These are phyloP conservation scores for Kwoniella newhampshirensis DNA, from an alignment of 768 basidiomycete genomes.

Conservation along the genomic window DNA sequence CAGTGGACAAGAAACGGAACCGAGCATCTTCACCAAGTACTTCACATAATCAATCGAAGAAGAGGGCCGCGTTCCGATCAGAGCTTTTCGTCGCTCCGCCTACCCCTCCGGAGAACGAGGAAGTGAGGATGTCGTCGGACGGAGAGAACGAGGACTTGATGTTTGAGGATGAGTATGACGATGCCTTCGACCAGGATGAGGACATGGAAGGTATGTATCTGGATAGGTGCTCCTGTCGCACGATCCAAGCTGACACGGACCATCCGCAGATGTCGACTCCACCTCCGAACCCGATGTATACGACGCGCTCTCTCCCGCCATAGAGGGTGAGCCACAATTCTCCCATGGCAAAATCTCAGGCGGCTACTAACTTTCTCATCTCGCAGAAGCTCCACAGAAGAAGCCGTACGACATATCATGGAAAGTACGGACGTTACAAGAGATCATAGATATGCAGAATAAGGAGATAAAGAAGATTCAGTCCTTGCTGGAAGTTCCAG, in stretches of 20 bases:
- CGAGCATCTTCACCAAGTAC: neutral
- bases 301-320: conserved; percentile 45
- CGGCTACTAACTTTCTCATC: neutral
- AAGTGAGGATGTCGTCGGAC: conserved; percentile 43
- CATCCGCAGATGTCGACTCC: conserved; percentile 33
- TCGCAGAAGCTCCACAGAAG: conserved; percentile 40
- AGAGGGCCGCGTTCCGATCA: neutral
- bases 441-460: conserved; percentile 75
- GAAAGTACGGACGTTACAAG: conserved; percentile 67
- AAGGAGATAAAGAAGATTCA: conserved; percentile 80
- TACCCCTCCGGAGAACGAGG: conserved; percentile 22
- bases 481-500: conserved; percentile 83
- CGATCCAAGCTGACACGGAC: conserved; percentile 6
- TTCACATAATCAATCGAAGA: conserved; percentile 2
- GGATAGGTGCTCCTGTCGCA: neutral
- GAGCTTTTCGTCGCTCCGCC: conserved; percentile 9
- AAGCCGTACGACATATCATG: conserved; percentile 77
- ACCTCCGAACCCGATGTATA: conserved; percentile 43
- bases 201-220: conserved; percentile 17
- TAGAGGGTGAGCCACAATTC: conserved; percentile 37
- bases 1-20: neutral
- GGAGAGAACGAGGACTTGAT: conserved; percentile 35
- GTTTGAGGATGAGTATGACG: conserved; percentile 37
- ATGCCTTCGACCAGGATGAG: conserved; percentile 28
- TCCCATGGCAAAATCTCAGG: neutral